A percentile compares a stretch with the other conserved stretches of the same genome.
Evolutionary conservation across 805 yeast species (phyloP).

Genomic region (Isabelozyma heimii): DNA sequence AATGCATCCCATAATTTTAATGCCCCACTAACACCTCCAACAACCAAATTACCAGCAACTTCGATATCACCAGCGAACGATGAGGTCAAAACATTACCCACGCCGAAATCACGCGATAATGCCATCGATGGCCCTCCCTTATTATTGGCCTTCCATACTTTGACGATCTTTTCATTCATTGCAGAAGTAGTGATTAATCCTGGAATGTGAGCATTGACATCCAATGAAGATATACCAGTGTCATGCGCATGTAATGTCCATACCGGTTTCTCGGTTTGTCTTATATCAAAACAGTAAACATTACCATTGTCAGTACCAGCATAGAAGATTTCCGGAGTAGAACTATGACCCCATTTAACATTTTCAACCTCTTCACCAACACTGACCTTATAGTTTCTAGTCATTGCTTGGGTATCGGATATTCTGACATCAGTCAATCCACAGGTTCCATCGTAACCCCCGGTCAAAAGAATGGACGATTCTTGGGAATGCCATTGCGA

Average conservation of each 20-base stretch:
- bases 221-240: constrained; percentile 82
- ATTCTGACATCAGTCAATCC: constrained; percentile 86
- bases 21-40: constrained; percentile 85
- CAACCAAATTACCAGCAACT: constrained; percentile 75
- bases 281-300: constrained; percentile 83
- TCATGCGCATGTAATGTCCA: constrained; percentile 99
- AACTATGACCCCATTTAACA: constrained; percentile 63
- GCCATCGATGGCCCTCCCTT: constrained; percentile 75
- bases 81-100: constrained; percentile 84
- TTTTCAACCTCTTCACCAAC: constrained; percentile 82
- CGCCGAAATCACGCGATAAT: constrained; percentile 85
- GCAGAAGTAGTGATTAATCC: constrained; percentile 85
- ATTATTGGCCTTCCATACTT: constrained; percentile 70
- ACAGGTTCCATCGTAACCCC: constrained; percentile 86
- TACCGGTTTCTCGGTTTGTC: constrained; percentile 64
- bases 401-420: constrained; percentile 55
- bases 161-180: constrained; percentile 82
- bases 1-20: constrained; percentile 92
- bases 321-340: constrained; percentile 52
- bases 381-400: constrained; percentile 61
- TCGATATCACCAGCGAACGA: constrained; percentile 85
- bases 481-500: constrained; percentile 80
- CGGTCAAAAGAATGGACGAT: constrained; percentile 73
- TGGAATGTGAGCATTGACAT: constrained; percentile 61
- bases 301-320: constrained; percentile 93